Conservation (phyloP, 2,329 filamentous ascomycete species). For the Akanthomyces dipterigenus region DNA sequence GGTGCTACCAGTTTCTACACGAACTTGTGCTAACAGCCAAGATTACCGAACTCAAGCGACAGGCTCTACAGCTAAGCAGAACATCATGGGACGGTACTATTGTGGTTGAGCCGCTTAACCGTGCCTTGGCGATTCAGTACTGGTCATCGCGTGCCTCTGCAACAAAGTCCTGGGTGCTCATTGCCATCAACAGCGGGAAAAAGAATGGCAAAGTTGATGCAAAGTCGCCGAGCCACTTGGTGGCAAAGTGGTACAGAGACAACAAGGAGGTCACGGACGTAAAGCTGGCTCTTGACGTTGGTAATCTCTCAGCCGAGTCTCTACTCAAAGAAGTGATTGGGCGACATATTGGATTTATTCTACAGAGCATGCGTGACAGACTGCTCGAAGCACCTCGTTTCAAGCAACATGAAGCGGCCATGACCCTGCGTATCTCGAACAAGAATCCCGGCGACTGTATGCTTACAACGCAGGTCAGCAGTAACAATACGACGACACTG, state of each 20-base stretch:
- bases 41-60: conserved; percentile 71
- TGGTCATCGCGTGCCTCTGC: conserved; percentile 58
- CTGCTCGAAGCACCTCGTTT: conserved; percentile 57
- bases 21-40: conserved; percentile 87
- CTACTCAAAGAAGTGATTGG: conserved; percentile 70
- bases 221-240: conserved; percentile 47
- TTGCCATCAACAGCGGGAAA: conserved; percentile 69
- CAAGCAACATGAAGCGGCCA: conserved; percentile 48
- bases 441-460: conserved; percentile 60
- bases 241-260: conserved; percentile 77
- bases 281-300: conserved; percentile 60
- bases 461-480: conserved; percentile 63
- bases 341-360: conserved; percentile 64
- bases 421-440: conserved; percentile 51
- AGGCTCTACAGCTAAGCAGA: conserved; percentile 63
- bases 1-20: conserved; percentile 82
- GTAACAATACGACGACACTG: conserved; percentile 52
- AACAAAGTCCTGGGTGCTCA: conserved; percentile 81
- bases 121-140: conserved; percentile 83
- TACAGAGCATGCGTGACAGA: conserved; percentile 58
- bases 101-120: conserved; percentile 70
- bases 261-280: conserved; percentile 64
- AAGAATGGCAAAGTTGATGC: conserved; percentile 31
- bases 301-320: conserved; percentile 63
- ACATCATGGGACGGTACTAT: conserved; percentile 73